A percentile compares a stretch with the other conserved stretches of the same genome.
Conservation (phyloP, 441 rosid species). For the Aquilaria agallochum region DNA sequence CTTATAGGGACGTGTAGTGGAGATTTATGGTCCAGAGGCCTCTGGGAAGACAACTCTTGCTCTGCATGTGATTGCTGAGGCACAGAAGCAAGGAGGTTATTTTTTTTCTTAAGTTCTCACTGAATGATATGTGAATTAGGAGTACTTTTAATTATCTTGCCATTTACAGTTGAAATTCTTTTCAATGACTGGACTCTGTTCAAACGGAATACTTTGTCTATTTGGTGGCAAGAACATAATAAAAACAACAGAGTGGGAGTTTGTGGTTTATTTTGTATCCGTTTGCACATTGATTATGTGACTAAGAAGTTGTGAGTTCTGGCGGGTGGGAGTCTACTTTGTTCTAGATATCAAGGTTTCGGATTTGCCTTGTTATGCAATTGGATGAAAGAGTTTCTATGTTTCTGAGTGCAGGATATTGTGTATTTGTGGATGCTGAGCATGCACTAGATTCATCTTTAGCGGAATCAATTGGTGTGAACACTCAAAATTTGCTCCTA, state of each 20-base stretch:
- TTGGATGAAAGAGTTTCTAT: conserved; percentile 3
- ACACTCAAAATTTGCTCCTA: conserved; percentile 86
- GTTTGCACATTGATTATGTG: neutral
- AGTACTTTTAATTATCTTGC: neutral
- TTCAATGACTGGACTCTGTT: too few relatives aligned
- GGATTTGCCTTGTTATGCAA: neutral
- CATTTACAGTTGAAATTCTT: too few relatives aligned
- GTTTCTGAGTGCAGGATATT: conserved; percentile 51
- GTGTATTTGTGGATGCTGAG: conserved; percentile 96
- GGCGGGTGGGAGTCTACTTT: too few relatives aligned
- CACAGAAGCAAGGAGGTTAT: conserved; percentile 95
- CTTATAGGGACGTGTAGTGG: conserved; percentile 91
- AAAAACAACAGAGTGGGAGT: neutral
- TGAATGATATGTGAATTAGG: neutral
- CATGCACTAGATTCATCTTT: conserved; percentile 93
- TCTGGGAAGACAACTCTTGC: conserved; percentile 98
- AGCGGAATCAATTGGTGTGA: conserved; percentile 82
- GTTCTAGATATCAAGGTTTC: neutral
- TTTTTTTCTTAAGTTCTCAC: conserved; percentile 2
- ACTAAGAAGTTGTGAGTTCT: neutral
- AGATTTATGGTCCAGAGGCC: conserved; percentile 98
- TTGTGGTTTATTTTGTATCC: conserved; percentile 2
- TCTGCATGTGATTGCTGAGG: conserved; percentile 93
- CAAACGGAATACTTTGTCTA: neutral
- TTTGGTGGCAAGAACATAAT: neutral